Percentiles rank a stretch among this genome's conserved stretches.
Evolutionary conservation across 345 rosid species (phyloP).

Genomic region (Sisymbrium altissimum): DNA sequence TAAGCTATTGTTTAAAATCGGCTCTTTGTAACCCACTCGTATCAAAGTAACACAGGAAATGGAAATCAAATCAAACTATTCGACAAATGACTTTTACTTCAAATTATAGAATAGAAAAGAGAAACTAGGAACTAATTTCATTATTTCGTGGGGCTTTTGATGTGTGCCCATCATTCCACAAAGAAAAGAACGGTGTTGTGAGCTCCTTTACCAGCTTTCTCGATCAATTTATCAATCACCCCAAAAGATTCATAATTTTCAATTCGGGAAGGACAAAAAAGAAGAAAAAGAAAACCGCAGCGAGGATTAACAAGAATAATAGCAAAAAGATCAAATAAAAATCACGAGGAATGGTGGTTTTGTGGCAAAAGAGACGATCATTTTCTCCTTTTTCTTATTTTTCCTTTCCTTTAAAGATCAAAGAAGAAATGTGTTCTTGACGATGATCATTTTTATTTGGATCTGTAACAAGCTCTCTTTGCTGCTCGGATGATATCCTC

Average conservation of each 20-base stretch:
- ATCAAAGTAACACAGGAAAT: neutral
- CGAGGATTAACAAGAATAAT: neutral
- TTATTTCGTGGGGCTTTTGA: neutral
- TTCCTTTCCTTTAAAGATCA: conserved; percentile 27
- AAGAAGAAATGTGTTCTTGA: conserved; percentile 20
- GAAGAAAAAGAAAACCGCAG: neutral
- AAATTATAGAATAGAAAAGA: neutral
- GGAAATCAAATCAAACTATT: neutral
- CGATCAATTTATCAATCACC: neutral
- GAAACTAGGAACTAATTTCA: neutral
- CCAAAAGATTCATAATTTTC: neutral
- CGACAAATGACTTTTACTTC: neutral
- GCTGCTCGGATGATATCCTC: conserved; percentile 80
- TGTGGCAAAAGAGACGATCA: conserved; percentile 10
- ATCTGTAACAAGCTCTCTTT: conserved; percentile 73
- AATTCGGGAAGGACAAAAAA: conserved; percentile 1
- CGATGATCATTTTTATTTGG: conserved; percentile 24
- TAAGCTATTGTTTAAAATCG: too few species aligned
- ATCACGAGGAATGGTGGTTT: conserved; percentile 23
- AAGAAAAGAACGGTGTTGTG: neutral
- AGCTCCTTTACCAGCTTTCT: neutral
- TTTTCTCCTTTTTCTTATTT: neutral
- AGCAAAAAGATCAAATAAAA: conserved; percentile 6
- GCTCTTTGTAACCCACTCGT: neutral
- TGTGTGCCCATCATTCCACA: neutral